These are phyloP conservation scores for Fomitopsis palustris DNA, from an alignment of 1,284 basidiomycete species.

Conservation along the genomic window DNA sequence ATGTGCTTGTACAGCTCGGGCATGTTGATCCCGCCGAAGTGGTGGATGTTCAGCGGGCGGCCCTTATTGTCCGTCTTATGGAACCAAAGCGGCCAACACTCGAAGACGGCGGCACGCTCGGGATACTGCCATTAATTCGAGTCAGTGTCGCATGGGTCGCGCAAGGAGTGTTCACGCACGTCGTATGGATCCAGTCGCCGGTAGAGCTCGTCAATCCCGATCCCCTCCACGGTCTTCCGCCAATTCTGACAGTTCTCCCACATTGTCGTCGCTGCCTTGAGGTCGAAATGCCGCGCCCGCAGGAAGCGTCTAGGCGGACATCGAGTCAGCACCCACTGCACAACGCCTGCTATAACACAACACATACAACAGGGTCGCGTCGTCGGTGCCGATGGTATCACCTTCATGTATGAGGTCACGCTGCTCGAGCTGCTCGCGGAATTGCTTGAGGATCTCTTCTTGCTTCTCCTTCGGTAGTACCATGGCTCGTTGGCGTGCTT, in stretches of 20 bases:
- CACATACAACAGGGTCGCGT: conserved; percentile 50
- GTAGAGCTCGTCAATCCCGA: conserved; percentile 58
- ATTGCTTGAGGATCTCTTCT: conserved; percentile 26
- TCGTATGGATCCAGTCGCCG: conserved; percentile 56
- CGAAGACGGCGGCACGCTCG: conserved; percentile 61
- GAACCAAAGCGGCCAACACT: conserved; percentile 72
- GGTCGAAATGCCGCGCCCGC: conserved; percentile 57
- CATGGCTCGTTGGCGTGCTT: conserved; percentile 6
- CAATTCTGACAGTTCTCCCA: conserved; percentile 56
- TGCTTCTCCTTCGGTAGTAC: conserved; percentile 12
- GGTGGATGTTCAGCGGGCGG: conserved; percentile 64
- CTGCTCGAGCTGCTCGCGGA: conserved; percentile 45
- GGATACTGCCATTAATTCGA: conserved; percentile 50
- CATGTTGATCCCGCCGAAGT: conserved; percentile 57
- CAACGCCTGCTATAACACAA: background rate
- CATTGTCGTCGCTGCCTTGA: conserved; percentile 55
- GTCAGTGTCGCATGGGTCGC: background rate
- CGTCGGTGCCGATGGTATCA: conserved; percentile 64
- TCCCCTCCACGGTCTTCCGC: conserved; percentile 51
- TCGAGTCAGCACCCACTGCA: conserved; percentile 1
- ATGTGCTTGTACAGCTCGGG: conserved; percentile 57
- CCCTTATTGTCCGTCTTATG: conserved; percentile 76
- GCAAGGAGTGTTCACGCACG: conserved; percentile 33
- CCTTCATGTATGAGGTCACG: conserved; percentile 55
- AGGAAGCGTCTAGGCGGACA: conserved; percentile 53